A percentile compares a stretch with the other conserved stretches of the same genome.
Evolutionary conservation across 768 basidiomycete species (phyloP).

Genomic region (Neoboletus magnificus): DNA sequence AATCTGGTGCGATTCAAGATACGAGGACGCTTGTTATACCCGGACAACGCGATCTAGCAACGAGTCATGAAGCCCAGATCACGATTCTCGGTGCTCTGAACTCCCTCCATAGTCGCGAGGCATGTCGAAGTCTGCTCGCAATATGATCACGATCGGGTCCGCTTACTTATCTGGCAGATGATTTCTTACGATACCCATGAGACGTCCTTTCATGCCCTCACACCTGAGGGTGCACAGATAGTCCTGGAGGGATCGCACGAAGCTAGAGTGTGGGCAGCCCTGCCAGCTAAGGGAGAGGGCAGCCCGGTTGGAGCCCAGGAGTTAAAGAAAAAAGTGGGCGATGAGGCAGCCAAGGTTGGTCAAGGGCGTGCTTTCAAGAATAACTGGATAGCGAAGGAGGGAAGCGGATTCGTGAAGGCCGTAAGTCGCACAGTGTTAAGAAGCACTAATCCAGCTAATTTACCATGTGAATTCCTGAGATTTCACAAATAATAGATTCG

Average conservation of each 20-base stretch:
- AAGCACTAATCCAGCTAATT: not conserved
- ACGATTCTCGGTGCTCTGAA: constrained; percentile 87
- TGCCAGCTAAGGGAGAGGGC: constrained; percentile 70
- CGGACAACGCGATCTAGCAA: constrained; percentile 53
- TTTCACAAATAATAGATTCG: constrained; percentile 60
- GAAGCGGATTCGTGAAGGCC: constrained; percentile 78
- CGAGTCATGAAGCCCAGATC: constrained; percentile 75
- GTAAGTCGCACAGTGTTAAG: constrained; percentile 44
- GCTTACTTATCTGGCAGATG: constrained; percentile 55
- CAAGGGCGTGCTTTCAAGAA: constrained; percentile 97
- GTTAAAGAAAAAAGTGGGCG: constrained; percentile 75
- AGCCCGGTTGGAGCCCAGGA: constrained; percentile 61
- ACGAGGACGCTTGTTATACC: constrained; percentile 68
- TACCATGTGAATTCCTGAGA: constrained; percentile 39
- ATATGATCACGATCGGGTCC: constrained; percentile 1
- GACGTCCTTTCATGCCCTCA: constrained; percentile 66
- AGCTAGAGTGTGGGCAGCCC: constrained; percentile 86
- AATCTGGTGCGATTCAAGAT: constrained; percentile 55
- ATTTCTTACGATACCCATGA: constrained; percentile 78
- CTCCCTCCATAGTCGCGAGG: constrained; percentile 83
- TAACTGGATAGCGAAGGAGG: constrained; percentile 93
- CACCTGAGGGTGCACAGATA: constrained; percentile 80
- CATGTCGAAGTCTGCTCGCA: constrained; percentile 33
- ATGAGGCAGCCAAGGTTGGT: constrained; percentile 88
- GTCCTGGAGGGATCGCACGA: constrained; percentile 87